Evolutionary conservation across 2,329 filamentous ascomycete genomes (phyloP), one percentile per base, ranked within the genome.

Genomic region (Curvularia lunata): DNA sequence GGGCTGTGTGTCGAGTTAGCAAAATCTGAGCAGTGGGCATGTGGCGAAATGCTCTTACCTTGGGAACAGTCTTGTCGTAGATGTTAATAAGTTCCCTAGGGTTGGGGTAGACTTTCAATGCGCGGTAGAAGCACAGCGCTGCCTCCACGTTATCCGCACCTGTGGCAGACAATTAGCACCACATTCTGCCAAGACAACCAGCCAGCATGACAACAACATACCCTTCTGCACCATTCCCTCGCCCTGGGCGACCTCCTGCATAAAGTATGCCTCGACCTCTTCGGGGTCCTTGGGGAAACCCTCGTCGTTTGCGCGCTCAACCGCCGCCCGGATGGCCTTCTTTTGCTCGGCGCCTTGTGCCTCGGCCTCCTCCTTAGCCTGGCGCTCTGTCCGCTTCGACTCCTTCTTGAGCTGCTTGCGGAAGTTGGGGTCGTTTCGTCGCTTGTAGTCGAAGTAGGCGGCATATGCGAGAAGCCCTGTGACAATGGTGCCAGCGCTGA

Each of bases 31-130:
- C 12, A n/a, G 12, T 41, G 37, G 13, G 40, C 10, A 46, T 12
- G 25, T 45, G 21, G 55, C 76, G 28, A 30, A 32, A 8, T 2
- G 9, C 10, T 19, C 28, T 59, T 79, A 92, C 93, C 90, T 97
- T 97, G 70, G 94, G 90, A 45, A 98, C 93, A 30, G 95, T 98
- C 86, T 96, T 97, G 80, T 99, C 95, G 80, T 99, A 99, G 79
- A 99, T 97, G 72, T 86, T 86, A 77, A 99, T 97, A 71, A 99
- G 84, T 75, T 98, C 95, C 70, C 89, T 86, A 12, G 94, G 95
- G 72, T 91, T 90, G 51, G 95, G 95, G 81, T 99, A 99, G 69
- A 98, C 95, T 86, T 99, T 99, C 67, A 99, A 86, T 43, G 93
- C 95, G 85, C 93, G 96, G 86, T 98, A 99, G 82, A 99, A 99